phyloP scores from a whole-genome alignment of 2,329 filamentous ascomycete species.

The Fusarium sp. region DNA sequence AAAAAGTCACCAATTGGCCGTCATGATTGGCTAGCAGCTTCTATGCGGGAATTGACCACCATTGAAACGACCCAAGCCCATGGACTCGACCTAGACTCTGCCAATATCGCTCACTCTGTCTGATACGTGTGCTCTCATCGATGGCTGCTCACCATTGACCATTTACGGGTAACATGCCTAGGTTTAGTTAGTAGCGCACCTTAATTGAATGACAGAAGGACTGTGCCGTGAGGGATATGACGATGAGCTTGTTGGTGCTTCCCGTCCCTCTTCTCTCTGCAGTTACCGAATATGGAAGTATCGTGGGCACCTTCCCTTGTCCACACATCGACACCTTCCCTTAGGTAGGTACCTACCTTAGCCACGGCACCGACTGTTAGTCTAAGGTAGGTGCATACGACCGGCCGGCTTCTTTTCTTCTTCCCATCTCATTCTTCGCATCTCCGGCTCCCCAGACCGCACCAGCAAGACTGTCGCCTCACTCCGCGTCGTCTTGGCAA shows the following conservation, averaged over 20 bases:
- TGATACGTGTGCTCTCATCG: constrained; percentile 12
- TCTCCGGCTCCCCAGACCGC: constrained; percentile 12
- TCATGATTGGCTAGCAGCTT: constrained; percentile 33
- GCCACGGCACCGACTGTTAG: not conserved
- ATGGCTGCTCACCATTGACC: constrained; percentile 17
- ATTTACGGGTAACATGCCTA: constrained; percentile 22
- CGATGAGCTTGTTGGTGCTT: constrained; percentile 38
- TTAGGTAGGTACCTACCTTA: constrained; percentile 11
- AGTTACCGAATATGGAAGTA: constrained; percentile 21
- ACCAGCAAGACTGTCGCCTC: constrained; percentile 21
- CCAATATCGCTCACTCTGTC: constrained; percentile 32
- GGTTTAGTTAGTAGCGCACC: constrained; percentile 2
- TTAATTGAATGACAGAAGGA: constrained; percentile 22
- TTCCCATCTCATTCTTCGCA: constrained; percentile 18
- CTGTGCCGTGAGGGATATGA: constrained; percentile 29
- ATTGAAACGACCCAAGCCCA: constrained; percentile 37
- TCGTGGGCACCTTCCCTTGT: constrained; percentile 3
- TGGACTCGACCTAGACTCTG: constrained; percentile 37
- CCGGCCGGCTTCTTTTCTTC: constrained; percentile 11
- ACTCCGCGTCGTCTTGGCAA: constrained; percentile 36
- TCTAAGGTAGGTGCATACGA: not conserved
- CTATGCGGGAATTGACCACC: constrained; percentile 46
- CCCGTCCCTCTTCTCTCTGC: constrained; percentile 3
- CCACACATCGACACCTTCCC: not conserved
- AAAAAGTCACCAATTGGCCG: constrained; percentile 37